Conservation (phyloP, 495 filamentous ascomycete genomes). For the Usnea hakonensis region DNA sequence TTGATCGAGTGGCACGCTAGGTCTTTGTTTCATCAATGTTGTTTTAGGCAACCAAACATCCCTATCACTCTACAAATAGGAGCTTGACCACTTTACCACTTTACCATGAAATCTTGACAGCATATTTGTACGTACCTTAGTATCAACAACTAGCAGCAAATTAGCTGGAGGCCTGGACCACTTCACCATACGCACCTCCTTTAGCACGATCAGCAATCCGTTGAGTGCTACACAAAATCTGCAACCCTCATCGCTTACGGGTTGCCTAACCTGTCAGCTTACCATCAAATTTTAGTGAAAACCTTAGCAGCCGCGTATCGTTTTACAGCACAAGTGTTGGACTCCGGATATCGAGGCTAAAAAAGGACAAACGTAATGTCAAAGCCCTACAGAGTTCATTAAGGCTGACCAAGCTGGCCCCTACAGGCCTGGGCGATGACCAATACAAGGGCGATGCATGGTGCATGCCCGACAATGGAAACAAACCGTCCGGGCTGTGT, state of each 20-base stretch:
- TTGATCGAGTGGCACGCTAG: too few species aligned
- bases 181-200: constrained; percentile 2
- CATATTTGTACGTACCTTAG: constrained; percentile 6
- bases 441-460: constrained; percentile 14
- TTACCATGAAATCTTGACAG: constrained; percentile 2
- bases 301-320: constrained; percentile 4
- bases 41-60: background rate
- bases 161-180: constrained; percentile 12
- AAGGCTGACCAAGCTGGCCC: constrained; percentile 10
- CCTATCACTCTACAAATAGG: background rate
- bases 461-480: too few species aligned
- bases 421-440: constrained; percentile 7
- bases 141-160: constrained; percentile 1
- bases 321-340: background rate
- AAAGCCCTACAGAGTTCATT: background rate
- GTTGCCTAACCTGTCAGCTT: constrained; percentile 7
- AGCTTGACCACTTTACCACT: background rate
- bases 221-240: too few species aligned
- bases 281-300: background rate
- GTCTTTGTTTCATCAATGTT: background rate
- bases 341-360: background rate
- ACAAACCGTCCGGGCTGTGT: too few species aligned
- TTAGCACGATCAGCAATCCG: constrained; percentile 7
- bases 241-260: constrained; percentile 9
- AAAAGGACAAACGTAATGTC: too few species aligned